Evolutionary conservation across 2,329 filamentous ascomycete species (phyloP).

Genomic region (Sporothrix pseudoabietina): DNA sequence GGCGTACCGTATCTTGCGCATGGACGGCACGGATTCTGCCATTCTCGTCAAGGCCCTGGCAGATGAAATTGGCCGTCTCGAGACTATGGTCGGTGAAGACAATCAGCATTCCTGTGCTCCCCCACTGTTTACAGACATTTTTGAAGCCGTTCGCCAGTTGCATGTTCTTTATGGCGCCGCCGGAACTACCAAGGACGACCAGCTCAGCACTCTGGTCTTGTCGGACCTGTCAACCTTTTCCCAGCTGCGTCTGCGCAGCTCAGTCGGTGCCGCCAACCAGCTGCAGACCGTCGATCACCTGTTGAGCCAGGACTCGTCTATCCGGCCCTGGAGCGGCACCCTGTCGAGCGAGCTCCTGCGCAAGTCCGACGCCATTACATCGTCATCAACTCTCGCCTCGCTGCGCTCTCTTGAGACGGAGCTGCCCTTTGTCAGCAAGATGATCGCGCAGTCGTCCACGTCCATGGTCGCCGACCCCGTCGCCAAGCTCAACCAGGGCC

Average conservation of each 20-base stretch:
- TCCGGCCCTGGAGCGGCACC: constrained; percentile 51
- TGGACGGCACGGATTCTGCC: constrained; percentile 41
- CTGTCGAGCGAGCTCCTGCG: constrained; percentile 57
- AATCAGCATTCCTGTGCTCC: constrained; percentile 53
- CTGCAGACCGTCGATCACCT: constrained; percentile 55
- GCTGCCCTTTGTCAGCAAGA: constrained; percentile 61
- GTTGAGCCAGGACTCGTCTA: constrained; percentile 40
- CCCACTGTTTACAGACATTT: constrained; percentile 58
- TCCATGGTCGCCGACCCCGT: constrained; percentile 56
- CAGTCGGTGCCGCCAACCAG: constrained; percentile 43
- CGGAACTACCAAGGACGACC: constrained; percentile 23
- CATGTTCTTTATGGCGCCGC: constrained; percentile 46
- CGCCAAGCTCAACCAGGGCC: constrained; percentile 50
- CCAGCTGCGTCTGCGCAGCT: constrained; percentile 49
- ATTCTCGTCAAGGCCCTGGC: constrained; percentile 54
- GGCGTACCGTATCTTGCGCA: constrained; percentile 58
- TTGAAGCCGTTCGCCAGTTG: constrained; percentile 60
- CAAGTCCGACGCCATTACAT: constrained; percentile 54
- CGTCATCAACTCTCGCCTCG: constrained; percentile 59
- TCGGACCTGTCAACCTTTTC: constrained; percentile 50
- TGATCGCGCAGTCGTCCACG: constrained; percentile 54
- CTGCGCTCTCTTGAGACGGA: constrained; percentile 67
- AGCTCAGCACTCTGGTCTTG: constrained; percentile 44
- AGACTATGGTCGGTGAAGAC: constrained; percentile 49
- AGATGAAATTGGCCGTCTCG: constrained; percentile 55